Percentiles rank a stretch among this genome's conserved stretches.
phyloP scores from a whole-genome alignment of 31 red algal genomes.

The Odonthalia washingtoniensis region DNA sequence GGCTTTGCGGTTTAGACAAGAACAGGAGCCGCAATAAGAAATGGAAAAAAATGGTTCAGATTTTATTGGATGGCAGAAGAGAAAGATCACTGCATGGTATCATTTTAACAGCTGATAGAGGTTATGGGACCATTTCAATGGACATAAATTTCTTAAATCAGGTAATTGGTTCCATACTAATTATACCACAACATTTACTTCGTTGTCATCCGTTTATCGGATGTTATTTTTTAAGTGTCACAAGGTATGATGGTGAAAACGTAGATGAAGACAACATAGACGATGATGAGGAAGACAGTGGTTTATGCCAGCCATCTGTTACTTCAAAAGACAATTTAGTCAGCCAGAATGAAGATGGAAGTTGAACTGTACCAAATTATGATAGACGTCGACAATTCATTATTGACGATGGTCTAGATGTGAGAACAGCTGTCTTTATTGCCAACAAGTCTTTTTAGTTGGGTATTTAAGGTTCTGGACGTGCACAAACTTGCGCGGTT shows the following conservation, averaged over 20 bases:
- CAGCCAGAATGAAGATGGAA: neutral
- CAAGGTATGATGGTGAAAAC: neutral
- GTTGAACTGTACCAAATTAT: too few species aligned
- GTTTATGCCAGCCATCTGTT: neutral
- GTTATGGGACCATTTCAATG: neutral
- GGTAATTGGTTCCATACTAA: neutral
- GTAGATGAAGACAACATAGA: neutral
- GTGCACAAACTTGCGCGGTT: neutral
- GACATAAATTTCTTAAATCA: neutral
- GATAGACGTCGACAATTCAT: too few species aligned
- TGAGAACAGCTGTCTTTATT: neutral
- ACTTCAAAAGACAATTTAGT: neutral
- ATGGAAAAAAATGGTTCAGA: neutral
- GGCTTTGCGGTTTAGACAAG: neutral
- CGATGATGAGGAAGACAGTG: neutral
- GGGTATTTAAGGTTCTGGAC: neutral
- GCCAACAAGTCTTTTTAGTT: neutral
- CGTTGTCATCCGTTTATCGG: constrained; percentile 53
- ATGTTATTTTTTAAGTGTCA: constrained; percentile 9
- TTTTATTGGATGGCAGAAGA: neutral
- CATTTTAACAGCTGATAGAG: neutral
- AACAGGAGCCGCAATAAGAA: neutral
- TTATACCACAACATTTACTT: constrained; percentile 12
- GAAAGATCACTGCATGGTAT: neutral
- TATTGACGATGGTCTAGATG: neutral